phyloP scores from a whole-genome alignment of 495 filamentous ascomycete genomes.

The Trichoderma virens region DNA sequence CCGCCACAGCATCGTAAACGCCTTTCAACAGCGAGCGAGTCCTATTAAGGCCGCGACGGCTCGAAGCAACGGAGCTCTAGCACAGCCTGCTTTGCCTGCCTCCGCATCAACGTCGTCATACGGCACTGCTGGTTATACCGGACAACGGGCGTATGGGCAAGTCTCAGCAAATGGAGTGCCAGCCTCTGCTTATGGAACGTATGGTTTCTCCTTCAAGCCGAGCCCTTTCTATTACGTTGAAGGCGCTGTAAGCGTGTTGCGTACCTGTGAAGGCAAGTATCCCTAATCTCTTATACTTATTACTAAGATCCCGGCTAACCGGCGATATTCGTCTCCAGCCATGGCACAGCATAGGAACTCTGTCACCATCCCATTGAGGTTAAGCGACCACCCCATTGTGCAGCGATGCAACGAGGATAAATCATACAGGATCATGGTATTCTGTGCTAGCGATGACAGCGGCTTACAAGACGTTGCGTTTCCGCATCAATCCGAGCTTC shows the following conservation, averaged over 20 bases:
- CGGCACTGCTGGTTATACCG: not conserved
- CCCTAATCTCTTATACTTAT: not conserved
- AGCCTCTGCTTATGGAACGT: slow-evolving; percentile 12
- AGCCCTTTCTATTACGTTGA: slow-evolving; percentile 70
- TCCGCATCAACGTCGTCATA: not conserved
- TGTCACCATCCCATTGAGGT: slow-evolving; percentile 41
- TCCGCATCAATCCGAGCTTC: slow-evolving; percentile 84
- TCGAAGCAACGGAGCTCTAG: not conserved
- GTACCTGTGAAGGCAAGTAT: slow-evolving; percentile 59
- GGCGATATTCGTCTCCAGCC: slow-evolving; percentile 25
- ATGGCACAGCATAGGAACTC: slow-evolving; percentile 57
- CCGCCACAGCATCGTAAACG: slow-evolving; percentile 17
- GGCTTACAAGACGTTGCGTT: slow-evolving; percentile 73
- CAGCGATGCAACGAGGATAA: slow-evolving; percentile 44
- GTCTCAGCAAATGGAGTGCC: not conserved
- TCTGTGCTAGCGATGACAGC: slow-evolving; percentile 56
- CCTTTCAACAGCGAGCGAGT: not conserved
- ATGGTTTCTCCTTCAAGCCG: slow-evolving; percentile 49
- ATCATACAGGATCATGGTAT: slow-evolving; percentile 65
- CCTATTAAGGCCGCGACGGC: not conserved
- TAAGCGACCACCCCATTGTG: slow-evolving; percentile 39
- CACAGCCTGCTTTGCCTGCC: not conserved
- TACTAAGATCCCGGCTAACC: slow-evolving; percentile 13
- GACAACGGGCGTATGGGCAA: slow-evolving; percentile 2
- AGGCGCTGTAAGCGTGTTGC: slow-evolving; percentile 50